phyloP scores from a whole-genome alignment of 116 monocot species.

The Papilionanthe hybrid region DNA sequence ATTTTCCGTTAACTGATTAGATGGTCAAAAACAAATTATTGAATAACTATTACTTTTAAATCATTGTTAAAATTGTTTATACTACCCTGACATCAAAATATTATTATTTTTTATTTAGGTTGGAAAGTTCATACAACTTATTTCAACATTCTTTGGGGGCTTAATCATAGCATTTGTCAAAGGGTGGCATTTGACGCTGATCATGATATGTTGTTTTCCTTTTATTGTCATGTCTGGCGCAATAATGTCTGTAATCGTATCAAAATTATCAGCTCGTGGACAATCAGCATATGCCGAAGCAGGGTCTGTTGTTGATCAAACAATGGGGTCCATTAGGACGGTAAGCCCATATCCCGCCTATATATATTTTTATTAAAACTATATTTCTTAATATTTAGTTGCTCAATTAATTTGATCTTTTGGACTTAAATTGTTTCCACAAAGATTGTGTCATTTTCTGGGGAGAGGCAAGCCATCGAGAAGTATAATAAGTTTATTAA shows the following conservation, averaged over 20 bases:
- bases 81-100: not conserved
- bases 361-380: not conserved
- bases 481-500: conserved; percentile 37
- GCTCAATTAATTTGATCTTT: not conserved
- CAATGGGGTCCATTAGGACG: conserved; percentile 42
- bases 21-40: no score
- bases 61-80: not conserved
- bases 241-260: conserved; percentile 13
- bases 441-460: conserved; percentile 57
- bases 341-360: conserved; percentile 5
- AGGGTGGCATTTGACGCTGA: conserved; percentile 32
- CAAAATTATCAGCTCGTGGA: conserved; percentile 28
- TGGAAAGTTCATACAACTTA: conserved; percentile 35
- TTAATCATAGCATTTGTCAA: conserved; percentile 25
- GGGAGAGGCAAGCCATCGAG: conserved; percentile 46
- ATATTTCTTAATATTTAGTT: not conserved
- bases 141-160: conserved; percentile 33
- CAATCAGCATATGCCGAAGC: conserved; percentile 37
- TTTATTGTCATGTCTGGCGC: conserved; percentile 21
- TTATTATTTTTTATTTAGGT: conserved; percentile 16
- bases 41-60: not conserved
- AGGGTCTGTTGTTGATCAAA: conserved; percentile 39
- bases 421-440: not conserved
- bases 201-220: conserved; percentile 26
- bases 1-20: no score